Conservation (phyloP, 176 grass and related monocot species). For the Ensete ventricosum region DNA sequence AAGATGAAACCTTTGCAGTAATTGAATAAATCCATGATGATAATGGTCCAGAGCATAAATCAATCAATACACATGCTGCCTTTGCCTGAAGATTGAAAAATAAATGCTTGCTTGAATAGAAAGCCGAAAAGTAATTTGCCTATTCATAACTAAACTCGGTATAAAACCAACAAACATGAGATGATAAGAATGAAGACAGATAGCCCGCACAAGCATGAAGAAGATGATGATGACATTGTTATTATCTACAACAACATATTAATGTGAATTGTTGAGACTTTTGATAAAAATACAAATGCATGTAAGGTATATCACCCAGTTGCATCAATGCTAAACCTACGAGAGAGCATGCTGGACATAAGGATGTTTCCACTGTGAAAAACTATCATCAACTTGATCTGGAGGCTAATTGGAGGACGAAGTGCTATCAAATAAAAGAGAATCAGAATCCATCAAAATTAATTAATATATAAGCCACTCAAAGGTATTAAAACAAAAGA, state of each 20-base stretch:
- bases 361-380: conserved; percentile 74
- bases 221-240: conserved; percentile 86
- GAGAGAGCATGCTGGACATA: conserved; percentile 66
- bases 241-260: conserved; percentile 57
- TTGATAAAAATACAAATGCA: neutral
- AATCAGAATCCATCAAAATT: conserved; percentile 15
- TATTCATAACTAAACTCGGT: too few species aligned
- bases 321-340: conserved; percentile 36
- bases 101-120: too few species aligned
- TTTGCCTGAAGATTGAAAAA: too few species aligned
- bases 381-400: conserved; percentile 76
- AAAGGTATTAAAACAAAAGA: neutral
- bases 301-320: neutral
- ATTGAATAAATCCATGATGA: too few species aligned
- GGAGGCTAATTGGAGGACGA: conserved; percentile 54
- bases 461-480: conserved; percentile 3
- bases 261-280: neutral
- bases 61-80: too few species aligned
- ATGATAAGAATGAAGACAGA: conserved; percentile 79
- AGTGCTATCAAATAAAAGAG: too few species aligned
- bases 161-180: too few species aligned
- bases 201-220: conserved; percentile 80
- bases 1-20: too few species aligned
- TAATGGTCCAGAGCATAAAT: too few species aligned
- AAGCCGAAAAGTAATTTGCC: too few species aligned